These are phyloP conservation scores for Ramaria sp. DNA, from an alignment of 768 basidiomycete species.

Conservation along the genomic window DNA sequence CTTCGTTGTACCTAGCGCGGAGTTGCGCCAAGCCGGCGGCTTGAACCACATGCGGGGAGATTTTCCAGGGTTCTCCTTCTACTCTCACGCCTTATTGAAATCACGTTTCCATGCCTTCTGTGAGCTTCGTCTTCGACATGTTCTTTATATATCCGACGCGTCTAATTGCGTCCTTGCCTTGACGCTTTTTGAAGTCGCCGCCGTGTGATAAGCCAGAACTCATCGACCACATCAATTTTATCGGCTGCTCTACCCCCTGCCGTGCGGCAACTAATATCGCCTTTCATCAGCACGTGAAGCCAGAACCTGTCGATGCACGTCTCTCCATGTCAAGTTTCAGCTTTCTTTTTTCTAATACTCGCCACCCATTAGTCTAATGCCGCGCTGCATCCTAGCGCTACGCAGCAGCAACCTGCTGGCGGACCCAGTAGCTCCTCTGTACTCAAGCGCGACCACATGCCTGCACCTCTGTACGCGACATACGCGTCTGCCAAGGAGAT, in stretches of 20 bases:
- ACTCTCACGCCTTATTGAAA: no score
- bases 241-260: no score
- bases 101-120: no score
- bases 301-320: slow-evolving; percentile 21
- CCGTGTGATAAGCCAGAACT: no score
- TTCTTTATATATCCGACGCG: not conserved
- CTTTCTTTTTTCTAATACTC: not conserved
- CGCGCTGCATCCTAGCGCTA: slow-evolving; percentile 10
- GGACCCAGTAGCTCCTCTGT: no score
- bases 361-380: not conserved
- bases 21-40: no score
- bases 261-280: no score
- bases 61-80: no score
- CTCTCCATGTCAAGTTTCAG: not conserved
- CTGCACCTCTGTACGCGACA: slow-evolving; percentile 22
- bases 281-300: slow-evolving; percentile 19
- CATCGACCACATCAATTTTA: no score
- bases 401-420: not conserved
- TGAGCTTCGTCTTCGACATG: no score
- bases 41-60: no score
- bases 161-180: not conserved
- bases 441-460: not conserved
- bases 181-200: not conserved
- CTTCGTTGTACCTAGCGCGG: no score
- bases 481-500: slow-evolving; percentile 33